These are phyloP conservation scores for Nicotiana attenuata DNA, from an alignment of 257 asterid species.

Conservation along the genomic window DNA sequence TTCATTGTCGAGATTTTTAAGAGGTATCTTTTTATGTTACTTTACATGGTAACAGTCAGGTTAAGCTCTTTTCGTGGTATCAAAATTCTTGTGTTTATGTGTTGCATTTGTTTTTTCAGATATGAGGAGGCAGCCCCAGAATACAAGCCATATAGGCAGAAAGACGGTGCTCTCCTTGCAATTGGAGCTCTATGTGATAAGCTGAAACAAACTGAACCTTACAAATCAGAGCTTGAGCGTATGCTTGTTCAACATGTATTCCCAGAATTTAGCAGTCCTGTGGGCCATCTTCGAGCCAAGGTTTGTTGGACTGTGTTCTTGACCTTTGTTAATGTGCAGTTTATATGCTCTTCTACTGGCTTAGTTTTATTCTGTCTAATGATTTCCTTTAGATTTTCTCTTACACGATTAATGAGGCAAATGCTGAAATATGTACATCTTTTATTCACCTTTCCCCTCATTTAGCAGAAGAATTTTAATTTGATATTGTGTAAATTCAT, in stretches of 20 bases:
- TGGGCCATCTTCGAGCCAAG: constrained; percentile 98
- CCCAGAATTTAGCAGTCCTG: constrained; percentile 84
- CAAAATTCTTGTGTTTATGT: not conserved
- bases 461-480: not conserved
- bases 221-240: constrained; percentile 85
- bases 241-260: constrained; percentile 96
- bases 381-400: not conserved
- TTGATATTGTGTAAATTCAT: not conserved
- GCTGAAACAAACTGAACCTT: constrained; percentile 87
- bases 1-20: constrained; percentile 82
- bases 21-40: constrained; percentile 40
- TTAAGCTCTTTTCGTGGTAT: constrained; percentile 6
- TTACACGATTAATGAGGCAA: not conserved
- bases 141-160: constrained; percentile 75
- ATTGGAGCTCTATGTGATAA: constrained; percentile 96
- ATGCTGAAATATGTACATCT: not conserved
- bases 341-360: not conserved
- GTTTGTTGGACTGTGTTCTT: constrained; percentile 20
- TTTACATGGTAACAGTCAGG: not conserved
- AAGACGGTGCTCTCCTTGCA: constrained; percentile 98
- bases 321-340: constrained; percentile 6
- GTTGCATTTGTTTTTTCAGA: constrained; percentile 29
- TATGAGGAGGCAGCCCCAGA: constrained; percentile 70
- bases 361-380: not conserved
- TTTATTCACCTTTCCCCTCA: not conserved